Percentiles rank a stretch among this genome's conserved stretches.
These are phyloP conservation scores for Aphanomyces invadans DNA, from an alignment of 352 stramenopile species.

Conservation along the genomic window DNA sequence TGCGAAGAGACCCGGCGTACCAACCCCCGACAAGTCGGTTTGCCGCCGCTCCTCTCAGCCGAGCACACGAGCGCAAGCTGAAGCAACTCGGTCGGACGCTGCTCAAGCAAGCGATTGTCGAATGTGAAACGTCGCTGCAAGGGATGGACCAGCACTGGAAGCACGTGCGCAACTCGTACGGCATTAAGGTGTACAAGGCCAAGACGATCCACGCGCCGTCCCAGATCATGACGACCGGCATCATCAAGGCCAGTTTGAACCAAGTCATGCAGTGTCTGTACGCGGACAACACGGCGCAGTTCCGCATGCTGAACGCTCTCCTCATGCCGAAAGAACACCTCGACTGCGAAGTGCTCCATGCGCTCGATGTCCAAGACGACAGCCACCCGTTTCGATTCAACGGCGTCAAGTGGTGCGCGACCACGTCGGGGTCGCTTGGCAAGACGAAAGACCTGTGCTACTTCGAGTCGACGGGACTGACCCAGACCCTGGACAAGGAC, in stretches of 20 bases:
- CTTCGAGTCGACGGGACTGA: conserved; percentile 24
- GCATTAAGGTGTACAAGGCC: conserved; percentile 23
- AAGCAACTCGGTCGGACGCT: background rate
- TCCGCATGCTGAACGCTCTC: conserved; percentile 12
- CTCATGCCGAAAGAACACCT: conserved; percentile 23
- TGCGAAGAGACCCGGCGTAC: background rate
- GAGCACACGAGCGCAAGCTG: background rate
- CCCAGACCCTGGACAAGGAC: background rate
- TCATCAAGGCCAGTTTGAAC: background rate
- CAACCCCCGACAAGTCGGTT: background rate
- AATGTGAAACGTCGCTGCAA: conserved; percentile 18
- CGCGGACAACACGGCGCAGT: conserved; percentile 5
- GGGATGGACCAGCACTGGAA: conserved; percentile 21
- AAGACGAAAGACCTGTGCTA: conserved; percentile 22
- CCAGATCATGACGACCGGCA: conserved; percentile 13
- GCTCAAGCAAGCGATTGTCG: conserved; percentile 12
- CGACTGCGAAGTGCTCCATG: conserved; percentile 22
- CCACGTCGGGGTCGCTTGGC: background rate
- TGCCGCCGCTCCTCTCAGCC: background rate
- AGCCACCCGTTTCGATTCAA: conserved; percentile 20
- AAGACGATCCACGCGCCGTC: background rate
- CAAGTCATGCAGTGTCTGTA: conserved; percentile 16
- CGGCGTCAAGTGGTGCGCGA: conserved; percentile 21
- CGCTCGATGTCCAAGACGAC: conserved; percentile 16
- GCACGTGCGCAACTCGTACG: conserved; percentile 11